Evolutionary conservation across 2,329 filamentous ascomycete genomes (phyloP).

Genomic region (Xylaria sp.): DNA sequence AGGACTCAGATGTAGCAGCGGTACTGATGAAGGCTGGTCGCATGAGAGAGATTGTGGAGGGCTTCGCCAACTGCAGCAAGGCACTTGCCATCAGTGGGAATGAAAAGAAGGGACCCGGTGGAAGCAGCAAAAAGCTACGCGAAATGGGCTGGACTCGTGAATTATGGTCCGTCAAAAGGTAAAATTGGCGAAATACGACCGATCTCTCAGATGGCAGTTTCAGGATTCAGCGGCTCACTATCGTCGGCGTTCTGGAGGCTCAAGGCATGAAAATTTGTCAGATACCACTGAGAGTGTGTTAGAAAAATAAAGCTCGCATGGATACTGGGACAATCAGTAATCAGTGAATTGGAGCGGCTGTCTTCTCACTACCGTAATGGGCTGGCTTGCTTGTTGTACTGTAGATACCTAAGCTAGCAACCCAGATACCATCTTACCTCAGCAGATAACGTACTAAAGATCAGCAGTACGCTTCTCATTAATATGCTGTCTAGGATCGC

Average conservation of each 20-base stretch:
- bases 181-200: conserved; percentile 5
- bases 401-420: too few relatives aligned
- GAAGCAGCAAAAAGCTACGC: conserved; percentile 63
- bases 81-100: conserved; percentile 64
- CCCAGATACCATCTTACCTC: too few relatives aligned
- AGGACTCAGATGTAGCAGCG: conserved; percentile 68
- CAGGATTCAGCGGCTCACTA: background rate
- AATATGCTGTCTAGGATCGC: too few relatives aligned
- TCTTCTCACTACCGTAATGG: too few relatives aligned
- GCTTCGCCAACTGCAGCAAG: conserved; percentile 78
- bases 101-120: conserved; percentile 58
- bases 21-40: conserved; percentile 68
- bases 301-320: conserved; percentile 1
- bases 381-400: too few relatives aligned
- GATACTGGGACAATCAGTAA: background rate
- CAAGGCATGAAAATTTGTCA: background rate
- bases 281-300: conserved; percentile 4
- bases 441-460: too few relatives aligned
- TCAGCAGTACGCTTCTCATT: too few relatives aligned
- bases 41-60: conserved; percentile 77
- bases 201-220: background rate
- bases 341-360: background rate
- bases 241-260: conserved; percentile 19
- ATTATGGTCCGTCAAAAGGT: conserved; percentile 63
- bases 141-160: conserved; percentile 68